A percentile compares a stretch with the other conserved stretches of the same genome.
Evolutionary conservation across 768 basidiomycete genomes (phyloP).

Genomic region (Suillus plorans): DNA sequence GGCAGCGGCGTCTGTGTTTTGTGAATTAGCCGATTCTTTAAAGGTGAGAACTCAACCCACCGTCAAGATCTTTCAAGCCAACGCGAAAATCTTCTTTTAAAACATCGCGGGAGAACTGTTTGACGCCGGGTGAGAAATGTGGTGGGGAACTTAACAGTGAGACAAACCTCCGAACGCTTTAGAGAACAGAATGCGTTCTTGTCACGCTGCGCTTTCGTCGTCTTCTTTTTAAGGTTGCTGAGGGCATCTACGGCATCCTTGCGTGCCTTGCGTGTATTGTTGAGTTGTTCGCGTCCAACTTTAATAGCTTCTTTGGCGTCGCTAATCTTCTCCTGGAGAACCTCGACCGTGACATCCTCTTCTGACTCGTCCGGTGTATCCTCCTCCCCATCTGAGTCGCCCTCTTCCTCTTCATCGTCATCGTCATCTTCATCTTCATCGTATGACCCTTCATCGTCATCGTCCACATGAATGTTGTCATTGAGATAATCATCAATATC

Average conservation of each 20-base stretch:
- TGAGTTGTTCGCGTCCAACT: constrained; percentile 35
- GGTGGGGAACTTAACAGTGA: background rate
- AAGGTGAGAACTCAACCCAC: constrained; percentile 26
- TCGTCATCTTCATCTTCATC: constrained; percentile 3
- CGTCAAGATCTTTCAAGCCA: constrained; percentile 60
- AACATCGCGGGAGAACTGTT: constrained; percentile 53
- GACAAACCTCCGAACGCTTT: constrained; percentile 52
- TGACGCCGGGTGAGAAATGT: constrained; percentile 5
- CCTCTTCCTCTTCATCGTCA: constrained; percentile 20
- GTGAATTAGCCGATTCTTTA: background rate
- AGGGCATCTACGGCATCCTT: constrained; percentile 38
- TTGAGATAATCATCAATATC: constrained; percentile 18
- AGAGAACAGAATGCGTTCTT: constrained; percentile 64
- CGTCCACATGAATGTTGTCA: constrained; percentile 16
- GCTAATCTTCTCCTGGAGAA: constrained; percentile 44
- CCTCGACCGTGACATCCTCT: constrained; percentile 45
- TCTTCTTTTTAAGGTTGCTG: constrained; percentile 39
- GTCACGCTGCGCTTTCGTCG: constrained; percentile 35
- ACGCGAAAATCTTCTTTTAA: constrained; percentile 60
- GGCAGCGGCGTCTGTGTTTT: constrained; percentile 49
- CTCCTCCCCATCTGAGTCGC: constrained; percentile 13
- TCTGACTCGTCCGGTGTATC: constrained; percentile 28
- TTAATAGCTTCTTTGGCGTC: constrained; percentile 42
- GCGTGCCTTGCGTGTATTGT: constrained; percentile 40
- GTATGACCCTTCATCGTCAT: background rate